Evolutionary conservation across 2,329 filamentous ascomycete genomes (phyloP).

Genomic region (Teratosphaeria zuluensis): DNA sequence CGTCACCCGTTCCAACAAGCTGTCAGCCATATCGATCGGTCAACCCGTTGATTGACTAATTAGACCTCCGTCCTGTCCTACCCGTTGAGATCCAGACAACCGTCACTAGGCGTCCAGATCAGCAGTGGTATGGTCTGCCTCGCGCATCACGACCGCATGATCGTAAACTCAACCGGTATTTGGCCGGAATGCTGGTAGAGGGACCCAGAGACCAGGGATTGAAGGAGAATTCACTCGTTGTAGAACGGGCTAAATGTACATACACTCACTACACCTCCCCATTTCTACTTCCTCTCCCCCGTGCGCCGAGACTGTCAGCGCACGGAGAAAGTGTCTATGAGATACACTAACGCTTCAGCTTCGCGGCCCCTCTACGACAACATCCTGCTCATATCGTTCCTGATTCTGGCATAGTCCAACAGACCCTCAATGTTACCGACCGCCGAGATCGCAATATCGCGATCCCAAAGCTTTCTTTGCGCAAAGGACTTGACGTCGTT

Average conservation of each 20-base stretch:
- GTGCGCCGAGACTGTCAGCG: neutral
- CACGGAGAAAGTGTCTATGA: neutral
- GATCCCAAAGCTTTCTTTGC: conserved; percentile 91
- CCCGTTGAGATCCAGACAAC: too few relatives aligned
- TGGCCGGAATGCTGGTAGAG: neutral
- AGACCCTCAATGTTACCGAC: conserved; percentile 86
- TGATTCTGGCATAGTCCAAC: conserved; percentile 65
- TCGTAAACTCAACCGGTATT: neutral
- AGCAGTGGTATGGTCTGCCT: neutral
- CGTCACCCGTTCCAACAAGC: too few relatives aligned
- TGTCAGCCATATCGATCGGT: too few relatives aligned
- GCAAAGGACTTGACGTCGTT: conserved; percentile 98
- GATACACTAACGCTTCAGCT: neutral
- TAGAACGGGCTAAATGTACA: conserved; percentile 1
- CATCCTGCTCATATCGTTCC: conserved; percentile 83
- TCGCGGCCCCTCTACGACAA: conserved; percentile 26
- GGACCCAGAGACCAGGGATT: neutral
- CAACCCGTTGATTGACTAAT: too few relatives aligned
- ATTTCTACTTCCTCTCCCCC: neutral
- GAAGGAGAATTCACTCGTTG: neutral
- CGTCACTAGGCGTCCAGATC: too few relatives aligned
- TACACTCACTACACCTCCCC: neutral
- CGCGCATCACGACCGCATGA: neutral
- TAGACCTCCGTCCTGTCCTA: too few relatives aligned
- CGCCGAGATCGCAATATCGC: conserved; percentile 87